Conservation (phyloP, 306 rosid species). For the Casuarina glauca region DNA sequence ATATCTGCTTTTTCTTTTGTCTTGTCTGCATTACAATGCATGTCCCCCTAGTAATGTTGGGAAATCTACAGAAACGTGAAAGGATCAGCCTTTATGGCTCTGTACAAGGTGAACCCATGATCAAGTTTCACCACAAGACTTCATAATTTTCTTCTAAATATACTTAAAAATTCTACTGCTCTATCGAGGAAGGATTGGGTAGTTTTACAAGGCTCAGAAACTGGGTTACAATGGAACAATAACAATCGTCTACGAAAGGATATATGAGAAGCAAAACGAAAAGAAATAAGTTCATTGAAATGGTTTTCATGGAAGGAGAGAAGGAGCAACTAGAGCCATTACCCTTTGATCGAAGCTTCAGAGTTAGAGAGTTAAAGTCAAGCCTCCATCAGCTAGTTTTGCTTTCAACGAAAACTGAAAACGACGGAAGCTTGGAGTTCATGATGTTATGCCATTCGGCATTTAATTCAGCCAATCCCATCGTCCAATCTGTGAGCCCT, state of each 20-base stretch:
- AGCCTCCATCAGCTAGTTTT: background rate
- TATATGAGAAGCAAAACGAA: background rate
- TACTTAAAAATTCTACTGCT: background rate
- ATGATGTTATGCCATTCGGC: background rate
- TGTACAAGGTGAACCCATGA: too few relatives aligned
- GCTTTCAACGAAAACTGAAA: too few relatives aligned
- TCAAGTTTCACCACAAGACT: background rate
- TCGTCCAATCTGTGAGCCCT: slow-evolving; percentile 15
- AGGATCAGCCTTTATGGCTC: background rate
- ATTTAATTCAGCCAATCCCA: background rate
- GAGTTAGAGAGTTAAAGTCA: background rate
- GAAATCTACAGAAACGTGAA: background rate
- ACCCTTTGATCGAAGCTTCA: too few relatives aligned
- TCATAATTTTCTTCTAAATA: background rate
- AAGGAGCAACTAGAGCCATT: background rate
- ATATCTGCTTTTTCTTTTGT: background rate
- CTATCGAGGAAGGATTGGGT: background rate
- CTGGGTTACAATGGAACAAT: background rate
- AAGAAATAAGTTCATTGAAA: background rate
- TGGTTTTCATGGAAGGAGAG: background rate
- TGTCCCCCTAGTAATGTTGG: background rate
- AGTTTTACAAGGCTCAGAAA: background rate
- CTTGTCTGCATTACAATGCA: background rate
- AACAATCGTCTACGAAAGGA: too few relatives aligned
- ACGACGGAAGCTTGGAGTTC: background rate